These are phyloP conservation scores for Saksenaea oblongispora DNA, from an alignment of 371 early-diverging fungal genomes.

Conservation along the genomic window DNA sequence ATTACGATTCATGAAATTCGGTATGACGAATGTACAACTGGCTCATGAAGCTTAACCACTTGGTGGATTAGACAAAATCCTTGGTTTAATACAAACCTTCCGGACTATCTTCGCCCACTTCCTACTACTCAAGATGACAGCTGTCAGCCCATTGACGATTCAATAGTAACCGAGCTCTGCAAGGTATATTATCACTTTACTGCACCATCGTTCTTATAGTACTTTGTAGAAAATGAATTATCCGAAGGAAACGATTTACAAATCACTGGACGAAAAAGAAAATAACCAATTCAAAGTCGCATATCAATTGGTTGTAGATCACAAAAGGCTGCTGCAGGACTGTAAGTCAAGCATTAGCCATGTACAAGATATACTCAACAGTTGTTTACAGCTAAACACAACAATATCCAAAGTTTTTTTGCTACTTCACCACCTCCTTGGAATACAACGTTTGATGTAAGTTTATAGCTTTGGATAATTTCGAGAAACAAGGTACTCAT, in stretches of 20 bases:
- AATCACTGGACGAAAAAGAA: slow-evolving; percentile 72
- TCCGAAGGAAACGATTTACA: slow-evolving; percentile 63
- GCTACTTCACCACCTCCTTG: slow-evolving; percentile 70
- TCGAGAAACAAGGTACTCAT: background rate
- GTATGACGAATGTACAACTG: slow-evolving; percentile 14
- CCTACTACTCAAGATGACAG: slow-evolving; percentile 68
- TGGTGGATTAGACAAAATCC: slow-evolving; percentile 63
- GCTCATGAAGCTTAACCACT: background rate
- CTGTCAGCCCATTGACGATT: slow-evolving; percentile 69
- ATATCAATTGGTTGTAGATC: slow-evolving; percentile 89
- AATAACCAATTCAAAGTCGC: slow-evolving; percentile 94
- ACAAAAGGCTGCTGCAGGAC: slow-evolving; percentile 72
- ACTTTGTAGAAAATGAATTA: slow-evolving; percentile 76
- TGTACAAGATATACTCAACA: background rate
- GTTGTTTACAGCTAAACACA: slow-evolving; percentile 34
- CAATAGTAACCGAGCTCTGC: slow-evolving; percentile 74
- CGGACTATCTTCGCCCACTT: slow-evolving; percentile 86
- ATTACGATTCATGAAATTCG: slow-evolving; percentile 90
- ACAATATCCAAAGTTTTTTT: slow-evolving; percentile 62
- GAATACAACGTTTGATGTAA: slow-evolving; percentile 52
- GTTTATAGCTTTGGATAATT: background rate
- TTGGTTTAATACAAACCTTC: slow-evolving; percentile 90
- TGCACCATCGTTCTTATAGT: background rate
- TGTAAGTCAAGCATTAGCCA: slow-evolving; percentile 41
- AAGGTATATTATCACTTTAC: slow-evolving; percentile 41